Evolutionary conservation across 805 yeast species (phyloP).

Genomic region (Clavispora santaluciae): DNA sequence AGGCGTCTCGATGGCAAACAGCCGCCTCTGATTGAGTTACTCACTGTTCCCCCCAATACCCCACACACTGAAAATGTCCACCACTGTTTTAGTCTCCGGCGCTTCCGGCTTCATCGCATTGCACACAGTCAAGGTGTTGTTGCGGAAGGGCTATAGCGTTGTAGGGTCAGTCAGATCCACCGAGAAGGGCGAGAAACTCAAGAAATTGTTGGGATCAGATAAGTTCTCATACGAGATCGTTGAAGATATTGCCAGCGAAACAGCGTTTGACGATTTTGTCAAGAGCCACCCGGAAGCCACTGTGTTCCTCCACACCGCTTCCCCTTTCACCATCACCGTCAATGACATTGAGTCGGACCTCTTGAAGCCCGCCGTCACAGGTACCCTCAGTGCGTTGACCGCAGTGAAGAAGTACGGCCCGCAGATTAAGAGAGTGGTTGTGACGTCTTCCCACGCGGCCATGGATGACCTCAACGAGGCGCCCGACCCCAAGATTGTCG

Average conservation of each 20-base stretch:
- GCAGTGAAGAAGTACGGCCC: slow-evolving; percentile 9
- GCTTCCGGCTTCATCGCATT: slow-evolving; percentile 33
- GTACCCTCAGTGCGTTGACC: slow-evolving; percentile 12
- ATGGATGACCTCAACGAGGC: slow-evolving; percentile 7
- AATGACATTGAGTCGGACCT: slow-evolving; percentile 46
- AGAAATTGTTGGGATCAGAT: slow-evolving; percentile 23
- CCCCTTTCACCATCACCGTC: slow-evolving; percentile 49
- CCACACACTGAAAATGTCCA: slow-evolving; percentile 1
- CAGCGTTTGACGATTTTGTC: slow-evolving; percentile 44
- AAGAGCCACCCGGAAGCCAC: slow-evolving; percentile 45
- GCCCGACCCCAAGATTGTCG: slow-evolving; percentile 2
- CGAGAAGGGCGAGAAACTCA: slow-evolving; percentile 18
- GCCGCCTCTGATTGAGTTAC: too few relatives aligned
- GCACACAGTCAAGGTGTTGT: slow-evolving; percentile 20
- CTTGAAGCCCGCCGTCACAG: slow-evolving; percentile 47
- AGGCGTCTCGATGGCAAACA: too few relatives aligned
- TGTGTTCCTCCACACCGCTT: slow-evolving; percentile 57
- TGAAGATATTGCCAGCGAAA: slow-evolving; percentile 39
- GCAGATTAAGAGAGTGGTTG: slow-evolving; percentile 7
- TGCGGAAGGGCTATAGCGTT: slow-evolving; percentile 19
- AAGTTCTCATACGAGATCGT: slow-evolving; percentile 44
- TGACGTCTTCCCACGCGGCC: slow-evolving; percentile 13
- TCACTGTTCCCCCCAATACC: too few relatives aligned
- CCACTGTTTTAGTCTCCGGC: slow-evolving; percentile 26
- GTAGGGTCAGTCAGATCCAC: slow-evolving; percentile 25